Evolutionary conservation across 495 filamentous ascomycete species (phyloP).

Genomic region (Aspergillus panamensis): DNA sequence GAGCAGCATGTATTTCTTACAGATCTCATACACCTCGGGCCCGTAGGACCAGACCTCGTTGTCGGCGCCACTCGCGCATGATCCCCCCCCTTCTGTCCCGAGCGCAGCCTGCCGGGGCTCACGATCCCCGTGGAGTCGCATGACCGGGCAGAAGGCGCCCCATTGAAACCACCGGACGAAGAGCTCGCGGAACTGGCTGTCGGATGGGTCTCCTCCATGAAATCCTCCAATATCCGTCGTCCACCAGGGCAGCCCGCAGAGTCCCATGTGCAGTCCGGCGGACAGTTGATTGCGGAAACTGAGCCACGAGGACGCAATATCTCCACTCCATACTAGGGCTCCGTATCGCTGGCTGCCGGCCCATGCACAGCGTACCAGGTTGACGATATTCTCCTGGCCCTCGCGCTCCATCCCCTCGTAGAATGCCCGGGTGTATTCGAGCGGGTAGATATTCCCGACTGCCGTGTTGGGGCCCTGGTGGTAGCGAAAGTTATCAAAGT

Average conservation of each 20-base stretch:
- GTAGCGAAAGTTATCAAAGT: slow-evolving; percentile 59
- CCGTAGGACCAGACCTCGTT: slow-evolving; percentile 63
- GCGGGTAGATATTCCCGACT: slow-evolving; percentile 55
- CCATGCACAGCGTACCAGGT: slow-evolving; percentile 57
- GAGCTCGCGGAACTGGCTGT: slow-evolving; percentile 51
- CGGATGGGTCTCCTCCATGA: slow-evolving; percentile 51
- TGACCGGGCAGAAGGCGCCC: slow-evolving; percentile 58
- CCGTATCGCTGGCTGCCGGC: slow-evolving; percentile 57
- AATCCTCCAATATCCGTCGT: slow-evolving; percentile 61
- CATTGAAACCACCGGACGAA: slow-evolving; percentile 61
- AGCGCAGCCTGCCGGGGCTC: slow-evolving; percentile 36
- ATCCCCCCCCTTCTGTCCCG: slow-evolving; percentile 18
- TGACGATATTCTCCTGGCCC: slow-evolving; percentile 50
- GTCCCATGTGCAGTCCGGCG: slow-evolving; percentile 55
- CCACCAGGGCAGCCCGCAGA: slow-evolving; percentile 57
- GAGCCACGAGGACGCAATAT: slow-evolving; percentile 54
- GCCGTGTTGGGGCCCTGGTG: slow-evolving; percentile 47
- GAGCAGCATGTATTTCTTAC: slow-evolving; percentile 50
- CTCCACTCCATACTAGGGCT: slow-evolving; percentile 56
- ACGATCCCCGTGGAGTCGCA: slow-evolving; percentile 58
- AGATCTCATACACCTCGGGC: slow-evolving; percentile 51
- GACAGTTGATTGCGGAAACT: slow-evolving; percentile 53
- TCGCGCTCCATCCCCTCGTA: slow-evolving; percentile 50
- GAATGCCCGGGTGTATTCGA: slow-evolving; percentile 52
- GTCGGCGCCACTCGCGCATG: slow-evolving; percentile 39